These are phyloP conservation scores for Musa schizocarpa DNA, from an alignment of 176 grass and related monocot species.

Conservation along the genomic window DNA sequence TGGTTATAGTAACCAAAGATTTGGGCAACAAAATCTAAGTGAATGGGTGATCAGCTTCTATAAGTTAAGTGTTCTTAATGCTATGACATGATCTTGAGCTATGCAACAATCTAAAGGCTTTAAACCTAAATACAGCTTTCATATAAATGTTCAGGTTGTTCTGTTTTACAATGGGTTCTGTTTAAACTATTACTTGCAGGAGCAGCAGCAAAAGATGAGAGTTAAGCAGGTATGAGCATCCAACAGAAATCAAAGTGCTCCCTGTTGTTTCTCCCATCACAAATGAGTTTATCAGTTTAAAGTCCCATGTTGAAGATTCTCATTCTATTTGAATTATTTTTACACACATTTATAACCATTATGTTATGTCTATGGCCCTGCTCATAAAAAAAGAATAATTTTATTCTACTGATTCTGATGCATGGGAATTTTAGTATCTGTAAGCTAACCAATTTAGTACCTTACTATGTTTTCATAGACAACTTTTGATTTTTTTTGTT, in stretches of 20 bases:
- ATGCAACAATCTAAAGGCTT: no score
- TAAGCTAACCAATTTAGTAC: neutral
- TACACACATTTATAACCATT: no score
- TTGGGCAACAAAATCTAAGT: no score
- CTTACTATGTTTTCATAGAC: neutral
- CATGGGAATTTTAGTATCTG: neutral
- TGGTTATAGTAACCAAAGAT: no score
- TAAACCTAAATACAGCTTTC: neutral
- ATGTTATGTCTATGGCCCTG: no score
- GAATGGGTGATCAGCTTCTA: no score
- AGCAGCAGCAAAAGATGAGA: constrained; percentile 45
- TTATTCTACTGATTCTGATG: neutral
- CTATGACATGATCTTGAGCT: no score
- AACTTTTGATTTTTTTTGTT: neutral
- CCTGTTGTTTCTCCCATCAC: neutral
- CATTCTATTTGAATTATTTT: neutral
- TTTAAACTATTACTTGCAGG: constrained; percentile 35
- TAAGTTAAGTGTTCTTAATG: no score
- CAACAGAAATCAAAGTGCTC: neutral
- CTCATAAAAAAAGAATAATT: neutral
- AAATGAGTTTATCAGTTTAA: neutral
- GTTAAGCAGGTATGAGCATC: constrained; percentile 56
- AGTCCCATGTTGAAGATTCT: neutral
- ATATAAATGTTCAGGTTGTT: neutral
- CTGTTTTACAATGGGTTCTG: neutral